Evolutionary conservation across 2,329 filamentous ascomycete genomes (phyloP).

Genomic region (Fusarium sp.): DNA sequence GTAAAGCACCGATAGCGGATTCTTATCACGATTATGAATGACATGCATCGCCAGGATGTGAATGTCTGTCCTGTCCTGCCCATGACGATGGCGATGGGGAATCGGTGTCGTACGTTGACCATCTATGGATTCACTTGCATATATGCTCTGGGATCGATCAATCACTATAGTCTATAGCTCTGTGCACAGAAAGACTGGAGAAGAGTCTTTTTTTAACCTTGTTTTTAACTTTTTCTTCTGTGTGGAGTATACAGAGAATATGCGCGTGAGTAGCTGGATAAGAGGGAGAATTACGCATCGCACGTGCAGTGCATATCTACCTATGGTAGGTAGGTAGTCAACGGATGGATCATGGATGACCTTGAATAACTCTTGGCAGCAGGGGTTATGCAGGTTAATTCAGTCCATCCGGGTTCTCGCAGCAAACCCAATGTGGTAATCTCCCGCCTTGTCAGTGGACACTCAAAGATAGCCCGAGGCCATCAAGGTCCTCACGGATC

Average conservation of each 20-base stretch:
- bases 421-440: constrained; percentile 27
- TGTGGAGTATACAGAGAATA: constrained; percentile 4
- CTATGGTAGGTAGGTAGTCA: too few species aligned
- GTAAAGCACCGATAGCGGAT: not conserved
- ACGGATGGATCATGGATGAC: not conserved
- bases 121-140: not conserved
- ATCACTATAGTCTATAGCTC: too few species aligned
- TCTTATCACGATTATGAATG: not conserved
- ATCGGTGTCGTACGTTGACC: not conserved
- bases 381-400: constrained; percentile 13
- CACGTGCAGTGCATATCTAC: constrained; percentile 9
- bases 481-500: constrained; percentile 36
- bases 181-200: not conserved
- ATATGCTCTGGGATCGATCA: too few species aligned
- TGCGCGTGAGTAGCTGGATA: not conserved
- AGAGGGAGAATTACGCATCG: not conserved
- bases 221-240: constrained; percentile 22
- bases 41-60: not conserved
- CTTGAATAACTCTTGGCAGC: constrained; percentile 28
- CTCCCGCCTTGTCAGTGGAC: constrained; percentile 13
- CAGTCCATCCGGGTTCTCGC: constrained; percentile 39
- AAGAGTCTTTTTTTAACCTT: constrained; percentile 31
- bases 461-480: constrained; percentile 22
- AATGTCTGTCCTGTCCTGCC: not conserved
- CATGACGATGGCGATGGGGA: not conserved